Conservation (phyloP, 192 early-diverging fungal genomes). For the Linnemannia elongata region DNA sequence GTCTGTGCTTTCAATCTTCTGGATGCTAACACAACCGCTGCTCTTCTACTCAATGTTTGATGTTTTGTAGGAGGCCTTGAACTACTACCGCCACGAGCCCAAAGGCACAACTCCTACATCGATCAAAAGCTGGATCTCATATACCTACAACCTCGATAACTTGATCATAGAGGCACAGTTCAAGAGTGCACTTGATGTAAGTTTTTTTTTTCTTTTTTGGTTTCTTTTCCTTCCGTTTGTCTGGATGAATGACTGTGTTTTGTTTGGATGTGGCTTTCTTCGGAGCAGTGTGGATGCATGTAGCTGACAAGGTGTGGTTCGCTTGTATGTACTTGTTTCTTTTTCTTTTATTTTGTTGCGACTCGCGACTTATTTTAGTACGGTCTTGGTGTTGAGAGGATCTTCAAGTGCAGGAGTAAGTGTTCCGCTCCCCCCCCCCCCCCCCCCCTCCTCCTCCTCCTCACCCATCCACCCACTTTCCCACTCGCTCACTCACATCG, state of each 20-base stretch:
- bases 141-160: slow-evolving; percentile 5
- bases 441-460: too few relatives aligned
- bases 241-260: background rate
- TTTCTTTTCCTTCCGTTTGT: background rate
- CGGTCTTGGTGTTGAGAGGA: background rate
- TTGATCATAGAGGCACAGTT: background rate
- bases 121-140: slow-evolving; percentile 14
- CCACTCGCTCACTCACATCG: too few relatives aligned
- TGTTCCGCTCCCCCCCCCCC: background rate
- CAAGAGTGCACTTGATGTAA: slow-evolving; percentile 21
- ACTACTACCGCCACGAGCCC: background rate
- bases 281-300: background rate
- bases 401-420: background rate
- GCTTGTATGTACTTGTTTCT: background rate
- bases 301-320: background rate
- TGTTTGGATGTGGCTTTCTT: background rate
- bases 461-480: too few relatives aligned
- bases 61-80: background rate
- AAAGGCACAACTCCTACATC: background rate
- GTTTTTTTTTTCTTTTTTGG: background rate
- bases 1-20: background rate
- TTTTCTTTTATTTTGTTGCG: background rate
- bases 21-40: too few relatives aligned
- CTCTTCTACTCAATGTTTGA: background rate
- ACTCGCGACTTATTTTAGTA: background rate